Base-by-base conservation (phyloP, 208 protist genomes). In the Naegleria gruberi region DNA sequence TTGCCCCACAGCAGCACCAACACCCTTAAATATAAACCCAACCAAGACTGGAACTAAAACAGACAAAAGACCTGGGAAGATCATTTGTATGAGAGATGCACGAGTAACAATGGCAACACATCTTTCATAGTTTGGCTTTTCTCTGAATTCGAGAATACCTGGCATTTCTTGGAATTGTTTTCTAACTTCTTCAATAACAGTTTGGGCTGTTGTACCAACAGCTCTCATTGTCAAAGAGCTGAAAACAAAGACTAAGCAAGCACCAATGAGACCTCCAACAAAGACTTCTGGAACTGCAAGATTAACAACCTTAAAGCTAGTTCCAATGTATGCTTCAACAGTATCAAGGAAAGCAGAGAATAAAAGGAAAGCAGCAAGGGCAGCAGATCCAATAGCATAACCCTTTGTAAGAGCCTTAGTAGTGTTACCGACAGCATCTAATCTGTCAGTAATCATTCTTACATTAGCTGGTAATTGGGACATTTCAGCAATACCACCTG, bases 391-490 rank as follows among this genome's bases (percentile, higher is more conserved):
- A 82, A 97, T 94, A 42, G 96, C 94, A 91, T 55, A 95, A 82
- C 97, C 95, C 82, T 97, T 97, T 37, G 93, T 95, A 30, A 95
- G 92, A 30, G 95, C 95, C 37, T 95, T 95, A 23, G 95, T 97
- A 0, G 95, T 96, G 91, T 97, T 97, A 46, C 95, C 95, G 30
- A 97, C 89, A 4, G 95, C 95, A 89, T 97, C 95, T 26, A 97
- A 93, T 17, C 82, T 82, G 90, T 97, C 95, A 41, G 96, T 97
- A 23, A 90, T 93, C 55, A 86, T 90, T 74, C 95, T 90, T 12
- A 95, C 91, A 42, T 91, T n/a, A 57, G 93, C 46, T 17, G 42
- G 34, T 26, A 90, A 74, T 87, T 90, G 19, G 7, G 77, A 89
- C 94, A 96, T 96, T 92, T 96, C 95, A 41, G 94, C 95, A 90